phyloP scores from a whole-genome alignment of 176 grass and related monocot genomes.

The Themeda triandra region DNA sequence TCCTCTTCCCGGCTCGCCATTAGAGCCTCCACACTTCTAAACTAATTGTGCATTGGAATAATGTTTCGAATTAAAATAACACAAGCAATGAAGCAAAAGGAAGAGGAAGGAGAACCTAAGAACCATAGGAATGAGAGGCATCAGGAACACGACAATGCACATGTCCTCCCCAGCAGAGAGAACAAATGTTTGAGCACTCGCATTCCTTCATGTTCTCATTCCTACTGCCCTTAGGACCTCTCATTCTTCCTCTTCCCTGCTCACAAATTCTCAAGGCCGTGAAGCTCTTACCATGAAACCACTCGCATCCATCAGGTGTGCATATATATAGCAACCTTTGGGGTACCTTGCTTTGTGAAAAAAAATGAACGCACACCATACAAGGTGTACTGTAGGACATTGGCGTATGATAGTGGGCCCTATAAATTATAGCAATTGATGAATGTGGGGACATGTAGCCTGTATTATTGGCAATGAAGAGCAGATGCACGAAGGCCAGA shows the following conservation, averaged over 20 bases:
- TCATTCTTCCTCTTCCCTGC: constrained; percentile 34
- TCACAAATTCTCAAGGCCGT: neutral
- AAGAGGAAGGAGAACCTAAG: constrained; percentile 17
- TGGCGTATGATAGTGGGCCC: neutral
- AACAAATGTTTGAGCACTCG: neutral
- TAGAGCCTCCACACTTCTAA: neutral
- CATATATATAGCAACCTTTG: constrained; percentile 14
- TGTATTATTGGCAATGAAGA: neutral
- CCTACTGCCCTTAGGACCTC: constrained; percentile 13
- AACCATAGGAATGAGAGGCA: constrained; percentile 34
- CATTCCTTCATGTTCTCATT: constrained; percentile 35
- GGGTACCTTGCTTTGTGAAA: neutral
- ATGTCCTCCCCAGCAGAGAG: no score
- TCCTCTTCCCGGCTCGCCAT: neutral
- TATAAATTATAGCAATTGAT: neutral
- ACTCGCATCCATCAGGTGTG: neutral
- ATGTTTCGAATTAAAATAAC: neutral
- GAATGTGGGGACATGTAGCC: neutral
- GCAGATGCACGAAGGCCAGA: neutral
- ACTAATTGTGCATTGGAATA: neutral
- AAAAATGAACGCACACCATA: neutral
- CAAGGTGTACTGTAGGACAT: neutral
- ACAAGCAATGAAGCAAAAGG: neutral
- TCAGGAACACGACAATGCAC: neutral
- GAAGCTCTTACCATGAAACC: neutral